Percentiles rank a stretch among this genome's conserved stretches.
phyloP scores from a whole-genome alignment of 2,329 filamentous ascomycete species.

The Phyllosticta citriasiana region DNA sequence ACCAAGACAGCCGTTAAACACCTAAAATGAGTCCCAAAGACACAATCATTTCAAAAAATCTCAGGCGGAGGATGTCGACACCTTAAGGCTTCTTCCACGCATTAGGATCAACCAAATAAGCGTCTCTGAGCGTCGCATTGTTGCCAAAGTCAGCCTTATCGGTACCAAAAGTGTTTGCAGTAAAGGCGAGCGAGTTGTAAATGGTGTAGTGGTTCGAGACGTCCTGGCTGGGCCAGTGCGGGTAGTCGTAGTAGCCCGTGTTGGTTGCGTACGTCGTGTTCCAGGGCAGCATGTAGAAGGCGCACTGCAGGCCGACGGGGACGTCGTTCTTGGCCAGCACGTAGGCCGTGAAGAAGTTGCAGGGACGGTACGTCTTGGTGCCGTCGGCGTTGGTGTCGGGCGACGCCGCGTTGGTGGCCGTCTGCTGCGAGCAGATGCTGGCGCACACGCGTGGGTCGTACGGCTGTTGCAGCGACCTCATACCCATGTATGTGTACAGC shows the following conservation, averaged over 20 bases:
- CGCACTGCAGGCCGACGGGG: constrained; percentile 2
- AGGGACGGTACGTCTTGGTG: background rate
- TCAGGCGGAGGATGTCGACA: background rate
- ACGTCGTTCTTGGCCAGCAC: constrained; percentile 6
- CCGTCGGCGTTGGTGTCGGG: background rate
- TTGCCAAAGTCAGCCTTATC: background rate
- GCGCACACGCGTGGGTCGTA: constrained; percentile 7
- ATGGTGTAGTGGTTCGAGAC: constrained; percentile 3
- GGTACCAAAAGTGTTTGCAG: background rate
- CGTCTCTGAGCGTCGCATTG: background rate
- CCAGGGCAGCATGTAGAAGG: constrained; percentile 5
- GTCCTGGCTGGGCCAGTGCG: background rate
- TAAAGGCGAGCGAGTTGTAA: constrained; percentile 8
- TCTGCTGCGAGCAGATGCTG: constrained; percentile 3
- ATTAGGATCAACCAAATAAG: background rate
- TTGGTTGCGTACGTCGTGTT: constrained; percentile 3
- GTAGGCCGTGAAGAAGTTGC: constrained; percentile 9
- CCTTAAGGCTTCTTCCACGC: background rate
- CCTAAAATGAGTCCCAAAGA: no score
- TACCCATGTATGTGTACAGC: constrained; percentile 1
- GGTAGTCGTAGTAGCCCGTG: background rate
- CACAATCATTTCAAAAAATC: background rate
- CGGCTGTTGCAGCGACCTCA: background rate
- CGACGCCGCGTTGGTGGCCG: background rate
- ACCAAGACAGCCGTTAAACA: no score